These are phyloP conservation scores for Protoeuglena noctilucae DNA, from an alignment of 139 green algal genomes.

Conservation along the genomic window DNA sequence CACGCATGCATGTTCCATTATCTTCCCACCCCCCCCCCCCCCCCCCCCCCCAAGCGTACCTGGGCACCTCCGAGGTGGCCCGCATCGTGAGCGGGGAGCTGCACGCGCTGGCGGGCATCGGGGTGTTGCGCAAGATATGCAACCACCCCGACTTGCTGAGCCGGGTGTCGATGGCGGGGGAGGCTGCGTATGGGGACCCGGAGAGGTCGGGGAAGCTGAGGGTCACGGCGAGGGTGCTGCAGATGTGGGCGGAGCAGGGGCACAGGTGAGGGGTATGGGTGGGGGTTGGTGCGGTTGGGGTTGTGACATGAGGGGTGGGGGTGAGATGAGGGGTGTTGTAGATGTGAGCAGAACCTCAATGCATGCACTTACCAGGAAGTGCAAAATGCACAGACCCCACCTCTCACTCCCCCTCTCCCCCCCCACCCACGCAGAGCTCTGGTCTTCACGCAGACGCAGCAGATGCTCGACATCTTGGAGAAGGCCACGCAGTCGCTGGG, in stretches of 20 bases:
- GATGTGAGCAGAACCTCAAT: too few species aligned
- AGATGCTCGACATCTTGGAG: constrained; percentile 98
- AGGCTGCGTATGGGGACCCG: constrained; percentile 36
- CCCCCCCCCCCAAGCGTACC: constrained; percentile 47
- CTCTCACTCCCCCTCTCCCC: neutral
- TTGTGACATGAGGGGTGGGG: too few species aligned
- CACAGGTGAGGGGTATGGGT: constrained; percentile 42
- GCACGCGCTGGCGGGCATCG: constrained; percentile 77
- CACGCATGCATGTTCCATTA: too few species aligned
- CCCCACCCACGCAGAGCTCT: too few species aligned
- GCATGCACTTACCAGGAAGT: too few species aligned
- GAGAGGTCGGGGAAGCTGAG: constrained; percentile 68
- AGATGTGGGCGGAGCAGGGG: constrained; percentile 51
- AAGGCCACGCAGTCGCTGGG: constrained; percentile 12
- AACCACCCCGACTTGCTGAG: constrained; percentile 97
- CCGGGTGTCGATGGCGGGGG: constrained; percentile 24
- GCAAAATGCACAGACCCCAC: neutral
- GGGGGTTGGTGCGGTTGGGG: neutral
- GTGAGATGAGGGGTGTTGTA: too few species aligned
- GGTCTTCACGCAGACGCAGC: constrained; percentile 81
- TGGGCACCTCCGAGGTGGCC: constrained; percentile 43
- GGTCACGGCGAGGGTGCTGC: constrained; percentile 51
- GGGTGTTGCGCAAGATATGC: constrained; percentile 93
- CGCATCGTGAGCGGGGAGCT: constrained; percentile 34
- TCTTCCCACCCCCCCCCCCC: too few species aligned